These are phyloP conservation scores for Trametes sp. DNA, from an alignment of 1,284 basidiomycete species.

Conservation along the genomic window DNA sequence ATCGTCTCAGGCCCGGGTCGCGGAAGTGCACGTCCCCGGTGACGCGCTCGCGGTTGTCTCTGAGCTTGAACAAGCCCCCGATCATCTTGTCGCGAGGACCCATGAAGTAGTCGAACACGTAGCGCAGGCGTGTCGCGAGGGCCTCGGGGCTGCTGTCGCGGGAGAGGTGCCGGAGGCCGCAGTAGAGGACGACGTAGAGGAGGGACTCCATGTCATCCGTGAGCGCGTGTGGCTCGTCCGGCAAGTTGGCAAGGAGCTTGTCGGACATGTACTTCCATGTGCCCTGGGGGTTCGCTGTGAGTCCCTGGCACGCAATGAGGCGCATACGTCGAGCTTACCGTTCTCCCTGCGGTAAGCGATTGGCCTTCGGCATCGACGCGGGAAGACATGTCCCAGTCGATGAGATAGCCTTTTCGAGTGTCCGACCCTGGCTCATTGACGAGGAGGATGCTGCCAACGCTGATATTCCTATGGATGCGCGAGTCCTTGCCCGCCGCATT, in stretches of 20 bases:
- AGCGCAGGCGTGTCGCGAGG: background rate
- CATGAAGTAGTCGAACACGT: background rate
- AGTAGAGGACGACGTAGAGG: conserved; percentile 13
- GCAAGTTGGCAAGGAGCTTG: background rate
- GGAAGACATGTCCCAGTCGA: conserved; percentile 1
- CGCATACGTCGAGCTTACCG: background rate
- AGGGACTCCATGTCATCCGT: conserved; percentile 20
- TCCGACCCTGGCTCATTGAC: background rate
- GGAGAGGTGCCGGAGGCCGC: background rate
- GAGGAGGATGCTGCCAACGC: conserved; percentile 21
- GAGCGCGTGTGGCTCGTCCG: background rate
- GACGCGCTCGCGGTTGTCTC: no score
- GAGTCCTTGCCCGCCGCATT: background rate
- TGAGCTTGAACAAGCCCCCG: no score
- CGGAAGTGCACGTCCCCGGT: no score
- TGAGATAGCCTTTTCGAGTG: background rate
- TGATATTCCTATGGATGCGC: conserved; percentile 22
- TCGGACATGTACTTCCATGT: conserved; percentile 22
- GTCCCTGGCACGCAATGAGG: no score
- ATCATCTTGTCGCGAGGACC: background rate
- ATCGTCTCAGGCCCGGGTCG: no score
- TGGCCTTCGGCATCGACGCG: background rate
- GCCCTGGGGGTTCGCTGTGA: conserved; percentile 1
- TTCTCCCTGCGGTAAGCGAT: background rate
- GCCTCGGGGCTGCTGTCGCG: background rate